phyloP scores from a whole-genome alignment of 169 alveolate genomes.

The Amoebophrya sp. region DNA sequence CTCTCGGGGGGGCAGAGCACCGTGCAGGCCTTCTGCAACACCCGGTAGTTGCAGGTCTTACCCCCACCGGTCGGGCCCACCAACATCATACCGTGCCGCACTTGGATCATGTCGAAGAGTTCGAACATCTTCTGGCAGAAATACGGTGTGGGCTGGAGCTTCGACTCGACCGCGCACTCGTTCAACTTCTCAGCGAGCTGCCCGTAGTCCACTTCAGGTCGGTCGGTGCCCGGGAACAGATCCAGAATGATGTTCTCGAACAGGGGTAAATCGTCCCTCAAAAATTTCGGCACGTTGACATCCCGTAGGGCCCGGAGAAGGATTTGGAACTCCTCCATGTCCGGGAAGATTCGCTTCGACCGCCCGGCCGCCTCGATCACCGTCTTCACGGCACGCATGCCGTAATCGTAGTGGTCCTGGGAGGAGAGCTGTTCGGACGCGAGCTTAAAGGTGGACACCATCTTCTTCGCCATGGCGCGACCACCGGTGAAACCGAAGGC shows the following conservation, averaged over 20 bases:
- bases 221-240: conserved; percentile 48
- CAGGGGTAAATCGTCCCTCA: conserved; percentile 85
- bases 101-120: conserved; percentile 86
- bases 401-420: conserved; percentile 93
- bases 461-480: conserved; percentile 45
- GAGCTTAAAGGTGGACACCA: conserved; percentile 71
- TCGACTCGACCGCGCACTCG: conserved; percentile 54
- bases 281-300: conserved; percentile 87
- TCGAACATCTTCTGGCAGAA: conserved; percentile 77
- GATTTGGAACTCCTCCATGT: conserved; percentile 7
- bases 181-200: conserved; percentile 62
- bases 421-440: conserved; percentile 81
- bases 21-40: conserved; percentile 62
- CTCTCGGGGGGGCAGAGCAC: conserved; percentile 47
- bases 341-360: background rate
- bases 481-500: conserved; percentile 78
- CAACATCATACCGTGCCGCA: conserved; percentile 90
- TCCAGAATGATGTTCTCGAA: conserved; percentile 87
- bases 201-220: conserved; percentile 54
- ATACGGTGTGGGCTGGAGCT: conserved; percentile 71
- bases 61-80: conserved; percentile 97
- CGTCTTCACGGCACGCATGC: conserved; percentile 91
- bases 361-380: conserved; percentile 86
- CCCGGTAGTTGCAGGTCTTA: conserved; percentile 75
- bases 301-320: conserved; percentile 76